Evolutionary conservation across 208 protist genomes (phyloP).

Genomic region (Crithidia sp.): DNA sequence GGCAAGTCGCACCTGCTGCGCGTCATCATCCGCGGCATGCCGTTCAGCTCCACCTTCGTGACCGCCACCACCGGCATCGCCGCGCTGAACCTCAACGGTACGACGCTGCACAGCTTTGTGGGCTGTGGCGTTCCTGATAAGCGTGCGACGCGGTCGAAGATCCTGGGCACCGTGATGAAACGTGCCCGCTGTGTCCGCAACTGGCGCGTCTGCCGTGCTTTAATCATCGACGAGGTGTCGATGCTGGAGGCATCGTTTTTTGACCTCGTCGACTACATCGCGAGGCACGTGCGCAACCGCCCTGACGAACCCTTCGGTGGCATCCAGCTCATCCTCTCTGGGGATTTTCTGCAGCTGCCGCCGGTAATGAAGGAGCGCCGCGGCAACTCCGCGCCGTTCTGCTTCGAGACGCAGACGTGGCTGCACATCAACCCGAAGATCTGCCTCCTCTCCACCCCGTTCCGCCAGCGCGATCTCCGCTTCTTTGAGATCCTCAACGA

Average conservation of each 20-base stretch:
- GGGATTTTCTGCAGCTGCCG: constrained; percentile 94
- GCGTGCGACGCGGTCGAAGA: constrained; percentile 13
- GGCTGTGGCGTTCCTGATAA: constrained; percentile 70
- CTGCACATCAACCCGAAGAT: constrained; percentile 55
- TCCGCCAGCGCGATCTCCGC: constrained; percentile 63
- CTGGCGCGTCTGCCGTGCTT: constrained; percentile 65
- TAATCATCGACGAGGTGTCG: constrained; percentile 94
- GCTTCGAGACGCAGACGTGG: constrained; percentile 84
- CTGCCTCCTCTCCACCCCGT: constrained; percentile 66
- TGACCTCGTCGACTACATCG: constrained; percentile 79
- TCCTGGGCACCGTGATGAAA: constrained; percentile 38
- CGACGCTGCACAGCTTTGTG: constrained; percentile 87
- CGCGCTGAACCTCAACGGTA: constrained; percentile 85
- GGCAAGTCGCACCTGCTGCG: constrained; percentile 89
- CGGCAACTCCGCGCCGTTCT: constrained; percentile 34
- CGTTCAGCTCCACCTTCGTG: constrained; percentile 59
- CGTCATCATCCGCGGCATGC: constrained; percentile 65
- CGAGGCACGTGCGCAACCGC: constrained; percentile 62
- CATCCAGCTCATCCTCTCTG: constrained; percentile 92
- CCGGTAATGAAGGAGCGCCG: constrained; percentile 53
- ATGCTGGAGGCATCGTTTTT: constrained; percentile 89
- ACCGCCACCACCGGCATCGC: constrained; percentile 90
- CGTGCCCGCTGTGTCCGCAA: constrained; percentile 36
- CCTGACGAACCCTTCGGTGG: constrained; percentile 83
- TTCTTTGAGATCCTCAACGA: constrained; percentile 84